phyloP scores from a whole-genome alignment of 345 rosid species.

The Citrus glauca region DNA sequence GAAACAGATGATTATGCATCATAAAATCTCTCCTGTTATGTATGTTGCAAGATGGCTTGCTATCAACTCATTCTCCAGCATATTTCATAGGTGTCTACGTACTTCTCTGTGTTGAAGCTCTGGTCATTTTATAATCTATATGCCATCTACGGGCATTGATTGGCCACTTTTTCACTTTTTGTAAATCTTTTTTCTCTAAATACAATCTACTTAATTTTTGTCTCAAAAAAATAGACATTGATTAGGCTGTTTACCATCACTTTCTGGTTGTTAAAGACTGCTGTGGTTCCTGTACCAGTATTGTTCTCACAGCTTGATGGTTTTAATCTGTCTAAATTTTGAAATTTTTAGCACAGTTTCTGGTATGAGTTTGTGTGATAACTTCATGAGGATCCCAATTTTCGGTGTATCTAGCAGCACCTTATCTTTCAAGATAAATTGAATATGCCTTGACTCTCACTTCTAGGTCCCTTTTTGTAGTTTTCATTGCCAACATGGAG shows the following conservation, averaged over 20 bases:
- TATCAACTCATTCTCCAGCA: neutral
- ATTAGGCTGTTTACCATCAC: neutral
- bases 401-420: neutral
- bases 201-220: too few species aligned
- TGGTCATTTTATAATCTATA: neutral
- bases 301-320: neutral
- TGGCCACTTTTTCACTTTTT: too few species aligned
- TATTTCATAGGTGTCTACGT: neutral
- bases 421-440: neutral
- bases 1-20: neutral
- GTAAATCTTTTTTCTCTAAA: too few species aligned
- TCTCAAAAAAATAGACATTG: neutral
- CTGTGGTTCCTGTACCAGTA: neutral
- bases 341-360: neutral
- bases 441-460: neutral
- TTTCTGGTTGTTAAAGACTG: neutral
- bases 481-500: neutral
- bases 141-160: neutral
- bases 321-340: neutral
- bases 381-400: neutral
- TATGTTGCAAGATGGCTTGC: neutral
- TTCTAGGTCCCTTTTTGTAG: neutral
- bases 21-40: neutral
- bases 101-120: neutral
- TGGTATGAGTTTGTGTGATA: neutral